phyloP scores from a whole-genome alignment of 164 flowering plant genomes.

The Vitis labrusca region DNA sequence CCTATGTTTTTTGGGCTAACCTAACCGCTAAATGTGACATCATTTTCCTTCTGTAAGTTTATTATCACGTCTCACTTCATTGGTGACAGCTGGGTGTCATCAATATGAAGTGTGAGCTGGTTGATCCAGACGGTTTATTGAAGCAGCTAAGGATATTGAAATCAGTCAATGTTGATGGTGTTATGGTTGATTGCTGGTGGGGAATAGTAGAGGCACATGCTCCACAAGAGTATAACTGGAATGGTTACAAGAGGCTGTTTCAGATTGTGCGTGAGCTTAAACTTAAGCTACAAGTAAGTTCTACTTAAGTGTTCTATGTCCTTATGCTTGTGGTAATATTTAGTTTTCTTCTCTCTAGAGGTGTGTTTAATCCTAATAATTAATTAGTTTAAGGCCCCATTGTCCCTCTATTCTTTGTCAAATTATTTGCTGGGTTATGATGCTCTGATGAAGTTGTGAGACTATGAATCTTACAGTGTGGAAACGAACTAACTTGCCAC shows the following conservation, averaged over 20 bases:
- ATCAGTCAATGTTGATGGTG: conserved; percentile 81
- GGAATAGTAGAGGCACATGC: conserved; percentile 93
- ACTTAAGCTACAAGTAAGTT: conserved; percentile 78
- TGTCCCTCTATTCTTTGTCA: too few relatives aligned
- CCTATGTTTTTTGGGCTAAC: not conserved
- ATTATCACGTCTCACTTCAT: conserved; percentile 4
- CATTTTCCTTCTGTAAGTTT: not conserved
- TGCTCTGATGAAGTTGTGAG: too few relatives aligned
- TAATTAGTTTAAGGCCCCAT: too few relatives aligned
- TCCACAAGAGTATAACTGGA: conserved; percentile 90
- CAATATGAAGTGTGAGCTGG: conserved; percentile 80
- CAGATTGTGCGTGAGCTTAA: conserved; percentile 82
- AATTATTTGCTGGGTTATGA: too few relatives aligned
- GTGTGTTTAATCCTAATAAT: too few relatives aligned
- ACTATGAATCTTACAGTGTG: too few relatives aligned
- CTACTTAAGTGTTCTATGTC: not conserved
- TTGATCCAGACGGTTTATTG: conserved; percentile 76
- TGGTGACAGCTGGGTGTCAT: conserved; percentile 74
- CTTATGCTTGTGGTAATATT: not conserved
- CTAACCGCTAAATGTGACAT: not conserved
- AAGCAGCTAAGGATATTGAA: conserved; percentile 80
- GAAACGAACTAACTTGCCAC: too few relatives aligned
- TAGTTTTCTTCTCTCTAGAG: not conserved
- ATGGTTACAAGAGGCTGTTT: conserved; percentile 81
- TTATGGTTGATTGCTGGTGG: conserved; percentile 99